Evolutionary conservation across 441 rosid genomes (phyloP).

Genomic region (Erodium texanum): DNA sequence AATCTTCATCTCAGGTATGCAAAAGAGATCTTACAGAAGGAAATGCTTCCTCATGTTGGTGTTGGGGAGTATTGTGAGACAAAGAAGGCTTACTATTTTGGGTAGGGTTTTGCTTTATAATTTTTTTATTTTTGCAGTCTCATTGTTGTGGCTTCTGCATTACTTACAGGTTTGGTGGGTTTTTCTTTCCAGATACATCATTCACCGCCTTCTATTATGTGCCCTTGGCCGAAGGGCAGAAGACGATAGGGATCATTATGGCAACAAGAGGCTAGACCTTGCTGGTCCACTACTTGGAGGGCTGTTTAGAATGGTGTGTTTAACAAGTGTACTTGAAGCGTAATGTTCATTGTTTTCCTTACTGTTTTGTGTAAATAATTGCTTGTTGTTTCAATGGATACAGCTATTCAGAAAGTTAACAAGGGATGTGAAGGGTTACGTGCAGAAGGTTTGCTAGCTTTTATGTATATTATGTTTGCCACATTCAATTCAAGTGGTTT

Average conservation of each 20-base stretch:
- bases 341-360: not conserved
- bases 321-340: not conserved
- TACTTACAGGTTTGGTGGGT: conserved; percentile 9
- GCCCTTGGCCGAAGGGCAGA: conserved; percentile 93
- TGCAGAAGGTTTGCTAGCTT: conserved; percentile 67
- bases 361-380: too few species aligned
- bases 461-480: conserved; percentile 12
- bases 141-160: conserved; percentile 4
- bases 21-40: conserved; percentile 90
- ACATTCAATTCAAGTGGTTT: conserved; percentile 7
- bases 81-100: conserved; percentile 92
- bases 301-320: conserved; percentile 81
- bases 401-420: too few species aligned
- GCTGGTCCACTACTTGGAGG: conserved; percentile 99
- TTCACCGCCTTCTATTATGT: conserved; percentile 87
- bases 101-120: conserved; percentile 37
- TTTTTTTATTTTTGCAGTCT: not conserved
- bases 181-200: conserved; percentile 54
- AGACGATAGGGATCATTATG: conserved; percentile 98
- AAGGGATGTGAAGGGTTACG: conserved; percentile 79
- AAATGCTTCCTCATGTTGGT: conserved; percentile 99
- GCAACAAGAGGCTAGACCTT: conserved; percentile 98
- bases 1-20: conserved; percentile 62
- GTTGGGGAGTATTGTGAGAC: conserved; percentile 85
- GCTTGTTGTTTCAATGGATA: too few species aligned